Conservation (phyloP, 495 filamentous ascomycete genomes). For the Chaetomidium leptoderma region DNA sequence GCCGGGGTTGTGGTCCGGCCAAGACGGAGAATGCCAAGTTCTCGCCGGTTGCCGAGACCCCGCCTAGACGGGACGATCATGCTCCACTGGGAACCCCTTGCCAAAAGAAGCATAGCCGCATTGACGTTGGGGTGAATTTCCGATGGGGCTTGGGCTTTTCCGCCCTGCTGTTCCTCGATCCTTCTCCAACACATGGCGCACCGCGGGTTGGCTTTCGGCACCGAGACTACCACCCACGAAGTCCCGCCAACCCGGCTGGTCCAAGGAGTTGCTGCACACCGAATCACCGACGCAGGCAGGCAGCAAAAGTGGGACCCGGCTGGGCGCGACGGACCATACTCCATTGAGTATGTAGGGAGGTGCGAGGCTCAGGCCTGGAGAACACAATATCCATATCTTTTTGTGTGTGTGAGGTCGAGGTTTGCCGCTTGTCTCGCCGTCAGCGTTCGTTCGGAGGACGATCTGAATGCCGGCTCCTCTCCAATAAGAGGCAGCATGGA, state of each 20-base stretch:
- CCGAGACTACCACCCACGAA: conserved; percentile 5
- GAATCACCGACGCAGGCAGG: not conserved
- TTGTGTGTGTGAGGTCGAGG: no score
- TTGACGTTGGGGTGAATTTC: conserved; percentile 6
- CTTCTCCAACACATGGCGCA: conserved; percentile 1
- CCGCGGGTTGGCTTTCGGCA: conserved; percentile 12
- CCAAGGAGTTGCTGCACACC: not conserved
- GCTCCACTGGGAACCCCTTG: conserved; percentile 20
- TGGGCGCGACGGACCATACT: no score
- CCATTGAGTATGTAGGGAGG: no score
- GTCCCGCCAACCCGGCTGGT: not conserved
- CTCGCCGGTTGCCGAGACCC: conserved; percentile 23
- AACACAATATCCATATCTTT: no score
- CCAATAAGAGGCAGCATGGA: not conserved
- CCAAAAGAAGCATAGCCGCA: conserved; percentile 24
- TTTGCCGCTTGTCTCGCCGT: not conserved
- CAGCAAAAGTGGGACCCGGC: not conserved
- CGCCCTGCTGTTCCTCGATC: not conserved
- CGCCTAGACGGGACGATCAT: conserved; percentile 32
- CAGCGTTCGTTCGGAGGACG: not conserved
- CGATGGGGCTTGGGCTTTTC: not conserved
- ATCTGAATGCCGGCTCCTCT: conserved; percentile 1
- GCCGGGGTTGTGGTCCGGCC: not conserved
- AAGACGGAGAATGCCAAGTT: conserved; percentile 8
- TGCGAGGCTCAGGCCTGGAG: no score